A percentile compares a stretch with the other conserved stretches of the same genome.
Evolutionary conservation across 768 basidiomycete genomes (phyloP).

Genomic region (Mycena latifolia): DNA sequence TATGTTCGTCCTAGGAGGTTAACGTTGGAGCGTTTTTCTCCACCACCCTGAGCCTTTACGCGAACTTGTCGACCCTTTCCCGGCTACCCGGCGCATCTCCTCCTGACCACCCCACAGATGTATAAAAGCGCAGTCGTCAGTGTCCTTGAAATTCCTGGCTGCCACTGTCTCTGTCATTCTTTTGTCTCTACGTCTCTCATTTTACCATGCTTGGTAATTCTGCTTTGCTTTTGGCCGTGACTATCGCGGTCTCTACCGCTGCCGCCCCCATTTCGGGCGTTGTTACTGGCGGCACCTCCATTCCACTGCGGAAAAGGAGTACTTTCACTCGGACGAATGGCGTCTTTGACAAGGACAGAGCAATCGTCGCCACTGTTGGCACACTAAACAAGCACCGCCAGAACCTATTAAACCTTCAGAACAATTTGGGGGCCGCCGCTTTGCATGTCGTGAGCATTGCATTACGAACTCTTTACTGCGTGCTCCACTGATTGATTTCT

Average conservation of each 20-base stretch:
- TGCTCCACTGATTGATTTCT: background rate
- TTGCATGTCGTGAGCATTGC: slow-evolving; percentile 1
- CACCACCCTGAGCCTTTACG: no score
- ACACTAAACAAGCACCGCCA: slow-evolving; percentile 51
- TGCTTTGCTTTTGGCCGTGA: slow-evolving; percentile 12
- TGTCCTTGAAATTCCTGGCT: no score
- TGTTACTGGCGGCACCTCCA: background rate
- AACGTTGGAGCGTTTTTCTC: no score
- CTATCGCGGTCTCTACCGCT: slow-evolving; percentile 7
- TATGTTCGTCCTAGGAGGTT: no score
- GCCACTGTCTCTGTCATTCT: no score
- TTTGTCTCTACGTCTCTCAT: slow-evolving; percentile 3
- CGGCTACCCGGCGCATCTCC: no score
- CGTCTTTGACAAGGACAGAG: slow-evolving; percentile 38
- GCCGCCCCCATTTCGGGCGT: slow-evolving; percentile 1
- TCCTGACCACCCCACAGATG: no score
- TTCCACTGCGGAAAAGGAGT: slow-evolving; percentile 29
- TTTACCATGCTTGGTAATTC: slow-evolving; percentile 17
- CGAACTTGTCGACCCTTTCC: no score
- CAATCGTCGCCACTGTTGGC: slow-evolving; percentile 22
- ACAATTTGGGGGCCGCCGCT: slow-evolving; percentile 41
- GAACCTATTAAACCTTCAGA: slow-evolving; percentile 50
- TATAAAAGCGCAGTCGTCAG: no score
- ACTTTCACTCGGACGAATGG: slow-evolving; percentile 27
- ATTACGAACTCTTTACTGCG: no score